Percentiles rank a stretch among this genome's conserved stretches.
Evolutionary conservation across 371 early-diverging fungal genomes (phyloP).

Genomic region (Coemansia sp.): DNA sequence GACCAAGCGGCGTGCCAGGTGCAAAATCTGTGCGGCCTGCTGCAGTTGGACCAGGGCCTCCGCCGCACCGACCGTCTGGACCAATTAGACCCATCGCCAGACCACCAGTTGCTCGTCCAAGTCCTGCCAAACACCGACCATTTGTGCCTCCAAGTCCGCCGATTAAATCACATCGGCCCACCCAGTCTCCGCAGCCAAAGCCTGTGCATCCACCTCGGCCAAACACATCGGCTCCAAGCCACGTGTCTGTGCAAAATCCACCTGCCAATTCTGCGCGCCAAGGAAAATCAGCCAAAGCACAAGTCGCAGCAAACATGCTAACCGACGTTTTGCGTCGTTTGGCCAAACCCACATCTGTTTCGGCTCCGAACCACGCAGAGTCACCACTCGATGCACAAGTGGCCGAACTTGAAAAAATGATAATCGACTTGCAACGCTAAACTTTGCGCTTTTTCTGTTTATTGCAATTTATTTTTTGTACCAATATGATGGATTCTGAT

Average conservation of each 20-base stretch:
- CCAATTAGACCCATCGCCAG: too few relatives aligned
- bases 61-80: neutral
- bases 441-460: neutral
- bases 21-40: neutral
- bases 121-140: too few relatives aligned
- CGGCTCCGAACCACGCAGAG: neutral
- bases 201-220: neutral
- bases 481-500: slow-evolving; percentile 16
- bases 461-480: neutral
- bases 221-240: neutral
- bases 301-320: slow-evolving; percentile 42
- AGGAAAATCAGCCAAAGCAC: slow-evolving; percentile 29
- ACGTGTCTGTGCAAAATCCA: neutral
- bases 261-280: slow-evolving; percentile 1
- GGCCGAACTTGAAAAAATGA: slow-evolving; percentile 45
- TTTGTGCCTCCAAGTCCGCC: too few relatives aligned
- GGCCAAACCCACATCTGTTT: slow-evolving; percentile 4
- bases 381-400: slow-evolving; percentile 40
- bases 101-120: too few relatives aligned
- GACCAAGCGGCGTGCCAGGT: neutral
- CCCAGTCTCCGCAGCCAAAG: too few relatives aligned
- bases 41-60: neutral
- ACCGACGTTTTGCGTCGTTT: slow-evolving; percentile 39
- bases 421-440: slow-evolving; percentile 30
- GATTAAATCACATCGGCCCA: too few relatives aligned